Percentiles rank a stretch among this genome's conserved stretches.
These are phyloP conservation scores for Sporobolomyces phaffii DNA, from an alignment of 768 basidiomycete genomes.

Conservation along the genomic window DNA sequence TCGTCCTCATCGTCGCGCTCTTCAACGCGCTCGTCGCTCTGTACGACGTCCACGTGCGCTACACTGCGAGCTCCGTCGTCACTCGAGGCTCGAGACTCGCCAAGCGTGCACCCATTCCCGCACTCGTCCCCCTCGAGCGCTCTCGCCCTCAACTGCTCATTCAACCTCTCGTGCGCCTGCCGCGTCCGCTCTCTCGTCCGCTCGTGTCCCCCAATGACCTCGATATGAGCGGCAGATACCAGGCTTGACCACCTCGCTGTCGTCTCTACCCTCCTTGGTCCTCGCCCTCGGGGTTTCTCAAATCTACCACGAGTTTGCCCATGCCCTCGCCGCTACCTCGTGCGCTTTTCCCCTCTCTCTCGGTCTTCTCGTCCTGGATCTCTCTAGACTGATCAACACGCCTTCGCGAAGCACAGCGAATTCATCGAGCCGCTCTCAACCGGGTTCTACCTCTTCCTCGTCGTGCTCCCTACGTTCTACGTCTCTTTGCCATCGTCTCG, in stretches of 20 bases:
- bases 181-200: neutral
- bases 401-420: neutral
- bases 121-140: neutral
- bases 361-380: neutral
- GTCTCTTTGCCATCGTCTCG: constrained; percentile 11
- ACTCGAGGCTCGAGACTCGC: neutral
- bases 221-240: constrained; percentile 8
- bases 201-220: too few species aligned
- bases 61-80: too few species aligned
- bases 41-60: neutral
- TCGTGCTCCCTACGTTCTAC: constrained; percentile 28
- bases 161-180: constrained; percentile 12
- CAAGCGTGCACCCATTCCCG: neutral
- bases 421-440: neutral
- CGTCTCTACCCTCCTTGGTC: constrained; percentile 7
- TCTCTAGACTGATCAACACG: neutral
- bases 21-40: neutral
- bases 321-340: constrained; percentile 24
- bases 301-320: constrained; percentile 26
- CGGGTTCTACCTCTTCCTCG: constrained; percentile 9
- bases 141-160: neutral
- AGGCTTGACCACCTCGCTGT: neutral
- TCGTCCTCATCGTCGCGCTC: neutral
- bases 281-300: constrained; percentile 2
- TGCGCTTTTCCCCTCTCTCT: neutral